Conservation (phyloP, 164 flowering plant species). For the Umbilicus rupestris region DNA sequence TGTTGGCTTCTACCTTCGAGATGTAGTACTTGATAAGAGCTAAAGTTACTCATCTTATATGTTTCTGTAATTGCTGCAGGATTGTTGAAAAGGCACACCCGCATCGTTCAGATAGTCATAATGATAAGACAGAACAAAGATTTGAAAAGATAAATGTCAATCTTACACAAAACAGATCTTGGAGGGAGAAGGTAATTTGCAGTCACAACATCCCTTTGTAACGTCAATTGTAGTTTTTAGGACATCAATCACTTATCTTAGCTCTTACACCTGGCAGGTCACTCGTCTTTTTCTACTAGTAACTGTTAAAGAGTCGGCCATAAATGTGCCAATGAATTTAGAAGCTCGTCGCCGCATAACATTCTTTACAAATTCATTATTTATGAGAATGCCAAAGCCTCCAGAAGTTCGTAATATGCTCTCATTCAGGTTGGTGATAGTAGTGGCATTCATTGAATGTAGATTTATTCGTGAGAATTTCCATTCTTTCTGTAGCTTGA, state of each 20-base stretch:
- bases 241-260: not conserved
- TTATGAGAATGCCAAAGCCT: slow-evolving; percentile 92
- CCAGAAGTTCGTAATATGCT: slow-evolving; percentile 94
- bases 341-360: slow-evolving; percentile 98
- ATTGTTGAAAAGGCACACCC: slow-evolving; percentile 32
- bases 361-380: slow-evolving; percentile 89
- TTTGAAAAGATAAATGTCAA: slow-evolving; percentile 54
- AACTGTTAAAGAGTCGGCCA: slow-evolving; percentile 95
- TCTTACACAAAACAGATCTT: slow-evolving; percentile 31
- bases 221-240: not conserved
- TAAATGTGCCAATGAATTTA: slow-evolving; percentile 87
- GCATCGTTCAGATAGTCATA: slow-evolving; percentile 12
- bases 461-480: not conserved
- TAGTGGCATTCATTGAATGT: not conserved
- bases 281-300: slow-evolving; percentile 78
- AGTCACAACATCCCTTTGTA: not conserved
- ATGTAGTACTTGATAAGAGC: not conserved
- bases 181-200: slow-evolving; percentile 73
- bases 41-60: not conserved
- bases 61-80: slow-evolving; percentile 22
- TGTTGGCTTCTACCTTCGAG: not conserved
- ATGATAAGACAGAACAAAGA: slow-evolving; percentile 42
- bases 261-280: slow-evolving; percentile 32
- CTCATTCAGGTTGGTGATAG: slow-evolving; percentile 74
- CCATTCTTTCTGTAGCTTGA: too few relatives aligned